Evolutionary conservation across 2,329 filamentous ascomycete species (phyloP), one percentile per base, ranked within the genome.

Genomic region (Fulvia fulva): DNA sequence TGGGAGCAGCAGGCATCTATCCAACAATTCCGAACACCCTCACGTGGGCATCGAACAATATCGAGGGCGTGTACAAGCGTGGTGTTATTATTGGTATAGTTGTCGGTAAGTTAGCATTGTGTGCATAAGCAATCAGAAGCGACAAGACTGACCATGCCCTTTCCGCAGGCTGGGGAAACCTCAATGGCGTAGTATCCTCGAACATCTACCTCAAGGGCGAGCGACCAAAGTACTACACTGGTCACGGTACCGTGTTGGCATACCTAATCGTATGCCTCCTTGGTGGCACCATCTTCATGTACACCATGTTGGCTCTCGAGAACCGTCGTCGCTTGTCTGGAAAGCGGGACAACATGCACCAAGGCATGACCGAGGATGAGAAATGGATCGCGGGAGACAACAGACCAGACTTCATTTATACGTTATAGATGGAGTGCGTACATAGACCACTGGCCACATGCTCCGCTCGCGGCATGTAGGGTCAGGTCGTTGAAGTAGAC

Each of bases 21-120:
- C 91, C 92, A 0, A 88, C 86, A 68, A 90, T 96, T 57, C 77
- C 90, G 8, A 94, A 96, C 71, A 95, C 90, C 0, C 90, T 96
- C 61, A 87, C 87, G 1, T 96, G 92, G 92, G 80, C 88, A 25
- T 86, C 87, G 51, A 96, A 96, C 77, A 96, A 96, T 63, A 83
- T 87, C 43, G 91, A 96, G 74, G 88, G 92, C 16, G 89, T 93
- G 2, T 96, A 95, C 76, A 96, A 96, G 78, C 85, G 91, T 37
- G 92, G 91, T 43, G 87, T 96, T 14, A 89, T 90, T 0, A 77
- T 96, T 0, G 92, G 92, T 85, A 60, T 96, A 61, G 88, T 96
- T 53, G 95, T 96, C 61, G 37, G 14, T 41, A 19, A 41, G 37
- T 41, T 1, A n/a, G 3, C 6, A 6, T 12, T 32, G 28, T 30